Conservation (phyloP, 768 basidiomycete genomes). For the Suillus americanus region DNA sequence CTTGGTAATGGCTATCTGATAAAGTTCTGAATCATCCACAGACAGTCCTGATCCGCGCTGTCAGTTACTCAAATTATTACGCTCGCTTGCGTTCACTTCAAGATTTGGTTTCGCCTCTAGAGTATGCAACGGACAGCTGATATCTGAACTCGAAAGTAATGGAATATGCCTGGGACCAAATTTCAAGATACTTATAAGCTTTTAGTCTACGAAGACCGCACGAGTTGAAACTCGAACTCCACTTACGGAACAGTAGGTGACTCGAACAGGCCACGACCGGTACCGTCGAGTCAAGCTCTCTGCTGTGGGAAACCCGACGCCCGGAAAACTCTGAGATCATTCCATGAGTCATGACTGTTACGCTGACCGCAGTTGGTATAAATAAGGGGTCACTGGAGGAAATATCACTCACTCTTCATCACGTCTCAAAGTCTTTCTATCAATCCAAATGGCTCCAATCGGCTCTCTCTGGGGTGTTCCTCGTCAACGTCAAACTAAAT, state of each 20-base stretch:
- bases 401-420: not conserved
- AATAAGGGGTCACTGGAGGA: not conserved
- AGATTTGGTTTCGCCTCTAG: not conserved
- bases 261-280: not conserved
- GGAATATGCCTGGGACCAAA: not conserved
- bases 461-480: conserved; percentile 29
- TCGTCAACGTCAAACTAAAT: conserved; percentile 28
- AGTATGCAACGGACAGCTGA: not conserved
- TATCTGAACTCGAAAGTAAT: not conserved
- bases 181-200: not conserved
- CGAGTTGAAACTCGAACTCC: not conserved
- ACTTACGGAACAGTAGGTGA: not conserved
- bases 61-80: not conserved
- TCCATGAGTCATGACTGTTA: not conserved
- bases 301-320: too few species aligned
- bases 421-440: not conserved
- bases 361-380: not conserved
- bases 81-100: not conserved
- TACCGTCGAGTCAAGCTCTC: not conserved
- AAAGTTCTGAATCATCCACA: not conserved
- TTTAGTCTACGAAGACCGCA: not conserved
- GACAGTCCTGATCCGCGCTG: not conserved
- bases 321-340: too few species aligned
- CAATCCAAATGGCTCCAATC: conserved; percentile 21
- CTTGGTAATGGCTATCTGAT: not conserved